These are phyloP conservation scores for Neohortaea acidophila DNA, from an alignment of 495 filamentous ascomycete species.

Conservation along the genomic window DNA sequence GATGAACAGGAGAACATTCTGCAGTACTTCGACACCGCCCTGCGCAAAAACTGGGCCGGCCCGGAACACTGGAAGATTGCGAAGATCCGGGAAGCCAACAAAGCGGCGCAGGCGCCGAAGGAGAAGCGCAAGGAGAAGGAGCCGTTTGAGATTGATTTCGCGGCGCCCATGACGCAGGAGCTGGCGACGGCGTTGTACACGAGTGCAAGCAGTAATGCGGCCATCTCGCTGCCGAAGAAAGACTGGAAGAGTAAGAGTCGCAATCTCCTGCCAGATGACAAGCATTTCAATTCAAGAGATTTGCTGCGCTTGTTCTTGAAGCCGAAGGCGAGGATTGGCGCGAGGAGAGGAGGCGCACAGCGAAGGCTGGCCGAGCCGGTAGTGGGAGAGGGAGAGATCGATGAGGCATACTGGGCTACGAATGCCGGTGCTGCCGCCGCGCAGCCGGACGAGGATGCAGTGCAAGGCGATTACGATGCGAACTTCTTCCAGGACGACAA, in stretches of 20 bases:
- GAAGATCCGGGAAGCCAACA: conserved; percentile 72
- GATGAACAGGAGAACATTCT: conserved; percentile 81
- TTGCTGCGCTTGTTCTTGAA: conserved; percentile 85
- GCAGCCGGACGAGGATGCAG: conserved; percentile 34
- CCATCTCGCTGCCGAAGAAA: conserved; percentile 73
- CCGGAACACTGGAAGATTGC: conserved; percentile 97
- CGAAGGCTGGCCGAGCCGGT: conserved; percentile 18
- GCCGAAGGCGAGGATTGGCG: conserved; percentile 64
- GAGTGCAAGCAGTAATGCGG: conserved; percentile 61
- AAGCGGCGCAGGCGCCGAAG: conserved; percentile 39
- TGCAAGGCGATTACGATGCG: conserved; percentile 67
- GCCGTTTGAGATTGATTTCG: conserved; percentile 86
- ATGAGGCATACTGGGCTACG: conserved; percentile 90
- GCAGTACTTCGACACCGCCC: conserved; percentile 88
- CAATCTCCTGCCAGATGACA: conserved; percentile 92
- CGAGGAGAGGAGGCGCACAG: conserved; percentile 33
- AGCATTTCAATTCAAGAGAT: conserved; percentile 91
- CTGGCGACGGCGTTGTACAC: conserved; percentile 73
- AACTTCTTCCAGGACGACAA: conserved; percentile 96
- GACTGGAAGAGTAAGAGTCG: conserved; percentile 89
- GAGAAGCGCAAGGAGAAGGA: conserved; percentile 76
- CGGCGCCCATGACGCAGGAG: conserved; percentile 49
- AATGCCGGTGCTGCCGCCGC: conserved; percentile 31
- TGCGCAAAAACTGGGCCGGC: conserved; percentile 90
- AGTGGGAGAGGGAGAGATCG: conserved; percentile 52